These are phyloP conservation scores for Malassezia japonica DNA, from an alignment of 1,284 basidiomycete species.

Conservation along the genomic window DNA sequence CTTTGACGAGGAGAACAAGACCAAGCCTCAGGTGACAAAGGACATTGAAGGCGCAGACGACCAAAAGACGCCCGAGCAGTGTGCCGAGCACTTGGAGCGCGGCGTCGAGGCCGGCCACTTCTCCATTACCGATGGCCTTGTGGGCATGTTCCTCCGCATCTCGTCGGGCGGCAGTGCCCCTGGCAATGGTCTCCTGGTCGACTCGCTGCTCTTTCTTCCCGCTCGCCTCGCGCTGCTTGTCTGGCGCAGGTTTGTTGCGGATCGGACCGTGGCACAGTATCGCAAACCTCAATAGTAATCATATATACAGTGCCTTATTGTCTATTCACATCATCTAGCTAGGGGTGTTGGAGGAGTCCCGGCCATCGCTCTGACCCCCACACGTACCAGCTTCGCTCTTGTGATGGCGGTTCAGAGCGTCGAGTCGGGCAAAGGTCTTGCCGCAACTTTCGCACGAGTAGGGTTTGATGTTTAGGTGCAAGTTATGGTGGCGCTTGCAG, in stretches of 20 bases:
- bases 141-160: conserved; percentile 32
- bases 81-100: conserved; percentile 58
- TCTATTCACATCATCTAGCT: conserved; percentile 11
- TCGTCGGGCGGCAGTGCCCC: conserved; percentile 32
- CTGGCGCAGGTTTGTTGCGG: conserved; percentile 35
- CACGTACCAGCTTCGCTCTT: conserved; percentile 34
- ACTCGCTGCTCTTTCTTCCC: conserved; percentile 17
- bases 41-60: conserved; percentile 72
- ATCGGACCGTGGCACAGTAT: conserved; percentile 14
- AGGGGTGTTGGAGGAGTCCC: conserved; percentile 7
- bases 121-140: conserved; percentile 41
- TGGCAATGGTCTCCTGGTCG: conserved; percentile 25
- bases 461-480: conserved; percentile 68
- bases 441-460: conserved; percentile 85
- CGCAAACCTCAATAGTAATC: too few species aligned
- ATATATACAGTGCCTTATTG: background rate
- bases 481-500: conserved; percentile 64
- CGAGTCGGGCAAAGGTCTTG: conserved; percentile 83
- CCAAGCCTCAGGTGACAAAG: conserved; percentile 68
- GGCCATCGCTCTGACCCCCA: conserved; percentile 15
- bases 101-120: conserved; percentile 30
- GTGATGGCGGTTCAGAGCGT: conserved; percentile 64
- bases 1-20: conserved; percentile 66
- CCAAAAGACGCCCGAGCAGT: conserved; percentile 60
- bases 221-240: conserved; percentile 25